phyloP scores from a whole-genome alignment of 495 filamentous ascomycete genomes.

The Neurospora sp. region DNA sequence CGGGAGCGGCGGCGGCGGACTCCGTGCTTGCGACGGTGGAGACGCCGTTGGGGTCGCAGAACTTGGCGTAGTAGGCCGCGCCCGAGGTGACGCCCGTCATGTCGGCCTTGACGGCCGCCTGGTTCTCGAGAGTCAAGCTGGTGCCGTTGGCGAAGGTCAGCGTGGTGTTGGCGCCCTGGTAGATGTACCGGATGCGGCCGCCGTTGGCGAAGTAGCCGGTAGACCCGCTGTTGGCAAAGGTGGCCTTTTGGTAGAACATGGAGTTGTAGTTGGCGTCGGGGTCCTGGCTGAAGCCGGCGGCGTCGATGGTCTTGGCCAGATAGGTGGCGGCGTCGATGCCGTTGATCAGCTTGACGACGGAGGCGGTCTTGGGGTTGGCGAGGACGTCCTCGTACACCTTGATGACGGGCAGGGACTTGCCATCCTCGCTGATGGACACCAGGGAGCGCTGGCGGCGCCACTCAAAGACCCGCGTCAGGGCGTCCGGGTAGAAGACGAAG shows the following conservation, averaged over 20 bases:
- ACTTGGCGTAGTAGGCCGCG: slow-evolving; percentile 9
- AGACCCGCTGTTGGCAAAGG: not conserved
- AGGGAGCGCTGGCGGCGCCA: slow-evolving; percentile 10
- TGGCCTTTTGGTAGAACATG: slow-evolving; percentile 12
- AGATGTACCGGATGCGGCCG: slow-evolving; percentile 7
- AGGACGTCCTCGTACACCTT: slow-evolving; percentile 11
- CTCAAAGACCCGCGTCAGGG: slow-evolving; percentile 17
- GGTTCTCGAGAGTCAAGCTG: slow-evolving; percentile 6
- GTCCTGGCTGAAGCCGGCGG: slow-evolving; percentile 16
- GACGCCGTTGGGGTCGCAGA: slow-evolving; percentile 9
- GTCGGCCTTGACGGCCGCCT: slow-evolving; percentile 8
- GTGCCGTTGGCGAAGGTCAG: slow-evolving; percentile 17
- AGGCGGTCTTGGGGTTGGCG: slow-evolving; percentile 5
- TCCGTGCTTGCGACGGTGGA: not conserved
- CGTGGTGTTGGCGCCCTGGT: slow-evolving; percentile 14
- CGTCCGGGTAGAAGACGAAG: slow-evolving; percentile 21
- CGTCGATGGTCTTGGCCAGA: slow-evolving; percentile 10
- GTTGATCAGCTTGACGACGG: slow-evolving; percentile 20
- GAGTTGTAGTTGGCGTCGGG: slow-evolving; percentile 24
- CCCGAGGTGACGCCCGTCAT: slow-evolving; percentile 7
- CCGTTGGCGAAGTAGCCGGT: slow-evolving; percentile 8
- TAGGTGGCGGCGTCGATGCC: slow-evolving; percentile 18
- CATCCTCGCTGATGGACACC: slow-evolving; percentile 23
- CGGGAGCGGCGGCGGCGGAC: not conserved
- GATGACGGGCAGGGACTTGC: slow-evolving; percentile 16